Conservation (phyloP, 108 stramenopile genomes). For the Schizochytrium sp. region DNA sequence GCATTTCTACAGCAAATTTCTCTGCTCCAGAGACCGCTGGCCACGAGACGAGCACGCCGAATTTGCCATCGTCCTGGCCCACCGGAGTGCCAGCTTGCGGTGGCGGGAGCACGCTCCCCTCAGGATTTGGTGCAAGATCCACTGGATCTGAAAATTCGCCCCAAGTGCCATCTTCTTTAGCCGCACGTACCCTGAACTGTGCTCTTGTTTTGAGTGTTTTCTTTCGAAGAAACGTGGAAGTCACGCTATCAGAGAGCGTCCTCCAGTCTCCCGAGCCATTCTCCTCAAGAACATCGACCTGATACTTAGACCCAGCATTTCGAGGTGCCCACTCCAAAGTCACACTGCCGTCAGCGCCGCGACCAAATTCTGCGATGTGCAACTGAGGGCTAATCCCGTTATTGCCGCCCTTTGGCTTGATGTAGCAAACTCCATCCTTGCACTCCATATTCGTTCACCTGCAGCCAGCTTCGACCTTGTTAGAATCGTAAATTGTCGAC, state of each 20-base stretch:
- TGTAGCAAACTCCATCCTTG: slow-evolving; percentile 39
- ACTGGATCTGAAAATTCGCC: slow-evolving; percentile 11
- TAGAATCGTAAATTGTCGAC: too few relatives aligned
- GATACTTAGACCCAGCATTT: not conserved
- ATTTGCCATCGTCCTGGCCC: slow-evolving; percentile 48
- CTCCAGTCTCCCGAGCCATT: slow-evolving; percentile 19
- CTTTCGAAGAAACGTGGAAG: not conserved
- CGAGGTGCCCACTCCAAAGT: slow-evolving; percentile 22
- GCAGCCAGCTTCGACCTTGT: not conserved
- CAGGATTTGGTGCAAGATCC: not conserved
- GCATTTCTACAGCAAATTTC: slow-evolving; percentile 19
- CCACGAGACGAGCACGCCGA: not conserved
- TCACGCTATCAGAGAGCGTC: slow-evolving; percentile 33
- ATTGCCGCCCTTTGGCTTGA: not conserved
- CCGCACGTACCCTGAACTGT: not conserved
- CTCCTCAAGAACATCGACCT: slow-evolving; percentile 47
- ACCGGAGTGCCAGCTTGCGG: not conserved
- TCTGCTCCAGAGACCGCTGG: not conserved
- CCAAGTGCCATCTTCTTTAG: slow-evolving; percentile 24
- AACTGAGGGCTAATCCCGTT: not conserved
- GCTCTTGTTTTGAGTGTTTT: slow-evolving; percentile 3
- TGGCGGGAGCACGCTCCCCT: not conserved
- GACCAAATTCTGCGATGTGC: slow-evolving; percentile 16
- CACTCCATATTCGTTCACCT: slow-evolving; percentile 56
- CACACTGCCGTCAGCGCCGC: slow-evolving; percentile 34